phyloP scores from a whole-genome alignment of 805 yeast species.

The Candida coquimbonensis region DNA sequence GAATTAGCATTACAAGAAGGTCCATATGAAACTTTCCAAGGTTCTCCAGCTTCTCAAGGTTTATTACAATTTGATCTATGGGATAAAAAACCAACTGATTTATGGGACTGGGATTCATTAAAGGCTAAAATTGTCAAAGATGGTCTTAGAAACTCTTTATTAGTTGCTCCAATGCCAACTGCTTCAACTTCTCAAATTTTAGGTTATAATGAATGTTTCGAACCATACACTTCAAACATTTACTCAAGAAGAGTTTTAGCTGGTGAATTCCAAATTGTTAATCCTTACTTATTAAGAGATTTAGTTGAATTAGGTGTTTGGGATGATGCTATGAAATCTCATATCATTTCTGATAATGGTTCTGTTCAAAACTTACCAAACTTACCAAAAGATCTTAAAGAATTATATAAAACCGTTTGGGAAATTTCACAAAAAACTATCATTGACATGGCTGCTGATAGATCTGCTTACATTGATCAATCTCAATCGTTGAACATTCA shows the following conservation, averaged over 20 bases:
- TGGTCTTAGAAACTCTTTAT: conserved; percentile 81
- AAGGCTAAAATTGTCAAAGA: conserved; percentile 49
- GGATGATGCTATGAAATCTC: conserved; percentile 72
- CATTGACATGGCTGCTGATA: conserved; percentile 79
- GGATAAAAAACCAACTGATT: conserved; percentile 66
- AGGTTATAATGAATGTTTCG: conserved; percentile 93
- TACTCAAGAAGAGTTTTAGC: conserved; percentile 86
- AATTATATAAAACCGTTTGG: conserved; percentile 92
- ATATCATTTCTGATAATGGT: conserved; percentile 71
- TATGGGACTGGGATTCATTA: conserved; percentile 82
- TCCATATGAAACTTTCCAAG: conserved; percentile 62
- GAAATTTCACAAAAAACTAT: conserved; percentile 82
- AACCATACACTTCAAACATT: conserved; percentile 90
- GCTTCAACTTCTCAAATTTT: conserved; percentile 95
- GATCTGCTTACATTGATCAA: conserved; percentile 83
- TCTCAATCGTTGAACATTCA: conserved; percentile 89
- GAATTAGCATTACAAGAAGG: conserved; percentile 73
- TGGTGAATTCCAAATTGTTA: conserved; percentile 91
- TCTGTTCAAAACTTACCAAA: conserved; percentile 71
- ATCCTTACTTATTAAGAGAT: conserved; percentile 78
- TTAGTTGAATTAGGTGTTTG: conserved; percentile 77
- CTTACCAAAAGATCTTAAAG: conserved; percentile 70
- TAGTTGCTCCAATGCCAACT: conserved; percentile 96
- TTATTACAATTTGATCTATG: conserved; percentile 81
- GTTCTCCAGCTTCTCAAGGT: conserved; percentile 90